Conservation (phyloP, 139 green algal species). For the Tetraselmis striata region DNA sequence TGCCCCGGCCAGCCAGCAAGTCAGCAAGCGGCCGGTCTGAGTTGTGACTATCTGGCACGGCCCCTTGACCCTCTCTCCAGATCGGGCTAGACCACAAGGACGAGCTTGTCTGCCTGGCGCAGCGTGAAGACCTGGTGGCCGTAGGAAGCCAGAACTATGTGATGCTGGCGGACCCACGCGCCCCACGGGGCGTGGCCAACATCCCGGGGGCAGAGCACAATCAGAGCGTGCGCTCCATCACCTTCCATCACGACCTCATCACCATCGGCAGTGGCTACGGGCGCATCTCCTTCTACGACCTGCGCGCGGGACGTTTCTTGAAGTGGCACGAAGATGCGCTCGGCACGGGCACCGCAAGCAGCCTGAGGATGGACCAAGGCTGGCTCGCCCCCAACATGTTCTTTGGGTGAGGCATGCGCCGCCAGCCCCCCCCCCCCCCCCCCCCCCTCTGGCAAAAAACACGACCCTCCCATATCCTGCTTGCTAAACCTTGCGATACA, state of each 20-base stretch:
- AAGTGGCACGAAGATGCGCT: no score
- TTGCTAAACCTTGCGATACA: not conserved
- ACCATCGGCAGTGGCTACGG: constrained; percentile 45
- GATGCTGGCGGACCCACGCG: constrained; percentile 38
- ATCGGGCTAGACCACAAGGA: constrained; percentile 19
- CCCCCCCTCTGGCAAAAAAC: no score
- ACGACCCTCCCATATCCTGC: no score
- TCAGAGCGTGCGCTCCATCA: constrained; percentile 48
- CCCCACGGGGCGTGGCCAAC: not conserved
- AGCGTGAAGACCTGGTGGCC: constrained; percentile 27
- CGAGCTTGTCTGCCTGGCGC: constrained; percentile 52
- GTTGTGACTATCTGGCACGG: not conserved
- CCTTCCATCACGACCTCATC: constrained; percentile 44
- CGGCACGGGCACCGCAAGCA: not conserved
- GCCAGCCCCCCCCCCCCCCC: not conserved
- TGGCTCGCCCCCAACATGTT: not conserved
- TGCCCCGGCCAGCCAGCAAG: not conserved
- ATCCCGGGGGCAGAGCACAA: not conserved
- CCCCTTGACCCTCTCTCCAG: constrained; percentile 7
- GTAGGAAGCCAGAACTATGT: constrained; percentile 40
- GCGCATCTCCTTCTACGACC: constrained; percentile 47
- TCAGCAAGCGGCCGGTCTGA: not conserved
- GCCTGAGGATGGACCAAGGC: not conserved
- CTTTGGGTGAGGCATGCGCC: not conserved
- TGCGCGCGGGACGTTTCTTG: constrained; percentile 27